Evolutionary conservation across 257 asterid genomes (phyloP), one percentile per base, ranked within the genome.

Genomic region (Solanum sejunctum): DNA sequence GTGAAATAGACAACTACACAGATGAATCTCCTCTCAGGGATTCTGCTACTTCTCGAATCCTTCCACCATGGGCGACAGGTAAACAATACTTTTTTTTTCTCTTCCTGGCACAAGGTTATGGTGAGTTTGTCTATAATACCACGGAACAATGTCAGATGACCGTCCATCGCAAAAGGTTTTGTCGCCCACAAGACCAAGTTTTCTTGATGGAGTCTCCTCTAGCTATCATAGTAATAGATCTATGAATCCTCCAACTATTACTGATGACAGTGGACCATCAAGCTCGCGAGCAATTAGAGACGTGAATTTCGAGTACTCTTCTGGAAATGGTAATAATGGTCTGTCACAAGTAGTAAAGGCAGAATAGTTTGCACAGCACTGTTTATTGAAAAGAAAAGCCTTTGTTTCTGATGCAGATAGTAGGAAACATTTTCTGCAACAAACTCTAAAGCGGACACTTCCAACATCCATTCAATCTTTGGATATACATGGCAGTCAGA

Each of bases 1-100:
- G 93, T 85, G 98, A 90, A 85, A 95, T 95, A 85, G 99, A 95
- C 61, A 89, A 92, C 82, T 97, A 97, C 71, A 85, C 47, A 72
- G 93, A 86, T 5, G 93, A 92, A 39, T 95, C 98, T 41, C 98
- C 98, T 64, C 58, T 72, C 72, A 90, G 88, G 89, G 97, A 95
- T 85, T 83, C 89, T 20, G 90, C 91, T 28, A 67, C 89, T 83
- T 88, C 96, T 43, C 85, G 93, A 87, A 20, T 60, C 57, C 94
- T 88, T 88, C 93, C 97, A 86, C 3, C 90, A 8, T 92, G 91
- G 96, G 87, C 89, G 70, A 80, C 90, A 83, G 97, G 97, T 94
- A 89, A 87, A 16, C 12, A 84, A 83, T 70, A 21, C n/a, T n/a
- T 72, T 71, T 83, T 43, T 41, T 39, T 9, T 20, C 32, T 64